Evolutionary conservation across 2,329 filamentous ascomycete genomes (phyloP).

Genomic region (Teratosphaeria zuluensis): DNA sequence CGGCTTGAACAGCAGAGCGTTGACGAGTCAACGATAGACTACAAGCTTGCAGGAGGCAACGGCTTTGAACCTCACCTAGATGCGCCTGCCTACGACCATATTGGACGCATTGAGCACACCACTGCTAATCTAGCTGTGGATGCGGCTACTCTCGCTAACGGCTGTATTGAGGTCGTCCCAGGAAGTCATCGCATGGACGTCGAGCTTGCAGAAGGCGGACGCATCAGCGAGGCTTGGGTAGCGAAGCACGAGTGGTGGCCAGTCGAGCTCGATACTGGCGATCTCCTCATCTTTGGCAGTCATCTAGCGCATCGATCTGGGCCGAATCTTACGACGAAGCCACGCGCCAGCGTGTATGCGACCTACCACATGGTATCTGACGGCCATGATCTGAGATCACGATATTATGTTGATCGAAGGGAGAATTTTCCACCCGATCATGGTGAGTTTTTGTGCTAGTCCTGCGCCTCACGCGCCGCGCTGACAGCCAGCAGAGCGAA

Average conservation of each 20-base stretch:
- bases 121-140: conserved; percentile 33
- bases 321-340: conserved; percentile 22
- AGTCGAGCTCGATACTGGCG: conserved; percentile 27
- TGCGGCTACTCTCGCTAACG: conserved; percentile 27
- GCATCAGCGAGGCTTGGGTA: conserved; percentile 29
- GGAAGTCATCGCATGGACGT: conserved; percentile 19
- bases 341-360: not conserved
- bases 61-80: conserved; percentile 34
- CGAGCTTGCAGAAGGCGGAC: conserved; percentile 25
- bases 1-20: conserved; percentile 7
- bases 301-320: conserved; percentile 32
- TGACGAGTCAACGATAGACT: conserved; percentile 18
- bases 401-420: not conserved
- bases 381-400: not conserved
- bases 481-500: not conserved
- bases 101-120: conserved; percentile 32
- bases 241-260: conserved; percentile 26
- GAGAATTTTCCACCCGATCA: not conserved
- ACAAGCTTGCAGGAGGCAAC: conserved; percentile 33
- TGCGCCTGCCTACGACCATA: conserved; percentile 33
- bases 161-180: conserved; percentile 31
- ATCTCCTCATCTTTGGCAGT: conserved; percentile 31
- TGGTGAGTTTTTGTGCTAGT: not conserved
- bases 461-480: not conserved
- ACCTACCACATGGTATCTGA: not conserved